Evolutionary conservation across 495 filamentous ascomycete genomes (phyloP).

Genomic region (Amniculicola lignicola): DNA sequence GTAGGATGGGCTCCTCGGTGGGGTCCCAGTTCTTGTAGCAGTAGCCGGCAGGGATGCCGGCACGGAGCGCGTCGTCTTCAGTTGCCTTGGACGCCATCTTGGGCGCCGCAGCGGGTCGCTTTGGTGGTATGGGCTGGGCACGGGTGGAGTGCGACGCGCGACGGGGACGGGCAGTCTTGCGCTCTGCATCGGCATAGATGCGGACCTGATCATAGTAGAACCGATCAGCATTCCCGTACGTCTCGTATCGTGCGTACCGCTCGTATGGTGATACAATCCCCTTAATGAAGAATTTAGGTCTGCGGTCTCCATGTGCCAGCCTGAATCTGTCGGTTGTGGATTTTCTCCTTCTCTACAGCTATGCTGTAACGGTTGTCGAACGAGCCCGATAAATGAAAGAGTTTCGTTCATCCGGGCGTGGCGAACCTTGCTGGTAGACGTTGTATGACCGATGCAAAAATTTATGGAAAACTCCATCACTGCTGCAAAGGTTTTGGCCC

Average conservation of each 20-base stretch:
- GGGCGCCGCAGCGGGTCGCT: constrained; percentile 32
- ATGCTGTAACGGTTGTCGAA: too few species aligned
- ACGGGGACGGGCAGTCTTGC: constrained; percentile 33
- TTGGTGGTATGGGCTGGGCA: constrained; percentile 29
- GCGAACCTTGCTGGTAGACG: too few species aligned
- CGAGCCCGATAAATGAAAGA: too few species aligned
- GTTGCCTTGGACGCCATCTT: constrained; percentile 65
- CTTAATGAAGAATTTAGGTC: too few species aligned
- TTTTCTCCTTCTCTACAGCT: too few species aligned
- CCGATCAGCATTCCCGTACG: constrained; percentile 38
- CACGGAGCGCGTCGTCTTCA: constrained; percentile 74
- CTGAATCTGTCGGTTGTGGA: too few species aligned
- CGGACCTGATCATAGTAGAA: constrained; percentile 44
- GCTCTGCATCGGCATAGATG: constrained; percentile 39
- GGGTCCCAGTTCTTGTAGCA: constrained; percentile 99
- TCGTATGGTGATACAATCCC: constrained; percentile 47
- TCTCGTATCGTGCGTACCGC: constrained; percentile 36
- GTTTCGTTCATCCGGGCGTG: too few species aligned
- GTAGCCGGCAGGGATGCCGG: constrained; percentile 85
- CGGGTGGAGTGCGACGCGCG: constrained; percentile 42
- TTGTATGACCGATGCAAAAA: too few species aligned
- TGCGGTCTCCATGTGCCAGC: too few species aligned
- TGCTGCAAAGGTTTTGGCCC: too few species aligned
- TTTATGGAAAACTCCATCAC: too few species aligned
- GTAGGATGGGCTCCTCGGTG: constrained; percentile 84